Percentiles rank a stretch among this genome's conserved stretches.
Conservation (phyloP, 1,284 basidiomycete species). For the Filobasidium uniguttulatum region DNA sequence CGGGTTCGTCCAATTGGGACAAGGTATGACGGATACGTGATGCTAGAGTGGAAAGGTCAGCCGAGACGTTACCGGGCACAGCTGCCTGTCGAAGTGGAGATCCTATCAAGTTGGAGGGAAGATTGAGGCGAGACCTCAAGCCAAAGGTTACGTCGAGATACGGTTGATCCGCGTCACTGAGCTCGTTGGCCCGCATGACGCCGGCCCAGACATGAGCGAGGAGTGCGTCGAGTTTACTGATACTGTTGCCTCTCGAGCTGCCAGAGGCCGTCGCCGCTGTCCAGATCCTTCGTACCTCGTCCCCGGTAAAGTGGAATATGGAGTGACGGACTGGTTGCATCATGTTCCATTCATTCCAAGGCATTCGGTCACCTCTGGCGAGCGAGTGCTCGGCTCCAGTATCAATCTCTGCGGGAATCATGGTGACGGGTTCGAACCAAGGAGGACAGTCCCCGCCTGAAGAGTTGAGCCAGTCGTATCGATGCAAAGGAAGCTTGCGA, state of each 20-base stretch:
- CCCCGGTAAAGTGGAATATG: slow-evolving; percentile 33
- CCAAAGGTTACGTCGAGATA: slow-evolving; percentile 32
- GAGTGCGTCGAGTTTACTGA: slow-evolving; percentile 39
- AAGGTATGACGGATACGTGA: slow-evolving; percentile 30
- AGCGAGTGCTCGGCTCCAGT: slow-evolving; percentile 14
- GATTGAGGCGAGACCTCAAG: slow-evolving; percentile 30
- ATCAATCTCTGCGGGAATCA: slow-evolving; percentile 19
- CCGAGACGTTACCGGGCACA: slow-evolving; percentile 1
- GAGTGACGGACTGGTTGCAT: slow-evolving; percentile 28
- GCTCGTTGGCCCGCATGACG: slow-evolving; percentile 33
- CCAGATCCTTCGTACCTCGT: slow-evolving; percentile 35
- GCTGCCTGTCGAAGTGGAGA: slow-evolving; percentile 27
- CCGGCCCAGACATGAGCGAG: slow-evolving; percentile 39
- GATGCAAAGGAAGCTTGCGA: slow-evolving; percentile 30
- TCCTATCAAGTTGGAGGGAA: slow-evolving; percentile 34
- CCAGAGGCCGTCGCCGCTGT: slow-evolving; percentile 17
- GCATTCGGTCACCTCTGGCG: slow-evolving; percentile 27
- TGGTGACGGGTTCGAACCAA: slow-evolving; percentile 11
- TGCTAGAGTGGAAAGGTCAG: slow-evolving; percentile 18
- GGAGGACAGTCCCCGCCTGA: slow-evolving; percentile 8
- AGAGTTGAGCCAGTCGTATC: slow-evolving; percentile 33
- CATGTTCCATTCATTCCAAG: slow-evolving; percentile 38
- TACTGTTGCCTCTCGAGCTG: not conserved
- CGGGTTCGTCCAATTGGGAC: slow-evolving; percentile 20
- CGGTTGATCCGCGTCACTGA: slow-evolving; percentile 19